A percentile compares a stretch with the other conserved stretches of the same genome.
phyloP scores from a whole-genome alignment of 164 flowering plant species.

The Stephania japonica region DNA sequence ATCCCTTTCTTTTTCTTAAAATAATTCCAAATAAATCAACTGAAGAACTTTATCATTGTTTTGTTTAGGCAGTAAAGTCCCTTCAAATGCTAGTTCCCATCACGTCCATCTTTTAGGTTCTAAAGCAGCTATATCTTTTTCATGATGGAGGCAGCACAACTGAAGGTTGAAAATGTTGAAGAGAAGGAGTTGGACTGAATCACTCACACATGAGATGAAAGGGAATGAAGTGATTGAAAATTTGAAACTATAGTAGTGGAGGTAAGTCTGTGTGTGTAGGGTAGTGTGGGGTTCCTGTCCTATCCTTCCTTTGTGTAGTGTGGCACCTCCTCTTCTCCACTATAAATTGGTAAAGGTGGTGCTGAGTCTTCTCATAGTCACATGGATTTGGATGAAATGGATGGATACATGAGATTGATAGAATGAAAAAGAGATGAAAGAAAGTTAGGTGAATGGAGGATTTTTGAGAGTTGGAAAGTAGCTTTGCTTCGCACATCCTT shows the following conservation, averaged over 20 bases:
- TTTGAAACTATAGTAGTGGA: slow-evolving; percentile 16
- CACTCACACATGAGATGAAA: not conserved
- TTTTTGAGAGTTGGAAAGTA: not conserved
- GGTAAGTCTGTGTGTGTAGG: slow-evolving; percentile 2
- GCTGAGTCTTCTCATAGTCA: not conserved
- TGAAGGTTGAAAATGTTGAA: slow-evolving; percentile 11
- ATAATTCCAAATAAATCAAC: not conserved
- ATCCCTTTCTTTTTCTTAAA: not conserved
- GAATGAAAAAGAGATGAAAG: not conserved
- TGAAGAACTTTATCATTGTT: not conserved
- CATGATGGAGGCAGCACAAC: slow-evolving; percentile 20
- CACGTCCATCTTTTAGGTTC: not conserved
- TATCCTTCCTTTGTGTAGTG: slow-evolving; percentile 12
- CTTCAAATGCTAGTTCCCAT: not conserved
- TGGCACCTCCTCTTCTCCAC: slow-evolving; percentile 19
- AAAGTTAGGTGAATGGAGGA: not conserved
- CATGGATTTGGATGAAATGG: not conserved
- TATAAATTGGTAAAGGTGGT: slow-evolving; percentile 13
- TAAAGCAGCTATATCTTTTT: not conserved
- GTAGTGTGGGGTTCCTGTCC: slow-evolving; percentile 8
- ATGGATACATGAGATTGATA: not conserved
- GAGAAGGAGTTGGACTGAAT: not conserved
- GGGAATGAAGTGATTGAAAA: slow-evolving; percentile 11
- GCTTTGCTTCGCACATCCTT: not conserved
- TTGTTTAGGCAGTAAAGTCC: not conserved